These are phyloP conservation scores for Boletus speciosus DNA, from an alignment of 768 basidiomycete genomes.

Conservation along the genomic window DNA sequence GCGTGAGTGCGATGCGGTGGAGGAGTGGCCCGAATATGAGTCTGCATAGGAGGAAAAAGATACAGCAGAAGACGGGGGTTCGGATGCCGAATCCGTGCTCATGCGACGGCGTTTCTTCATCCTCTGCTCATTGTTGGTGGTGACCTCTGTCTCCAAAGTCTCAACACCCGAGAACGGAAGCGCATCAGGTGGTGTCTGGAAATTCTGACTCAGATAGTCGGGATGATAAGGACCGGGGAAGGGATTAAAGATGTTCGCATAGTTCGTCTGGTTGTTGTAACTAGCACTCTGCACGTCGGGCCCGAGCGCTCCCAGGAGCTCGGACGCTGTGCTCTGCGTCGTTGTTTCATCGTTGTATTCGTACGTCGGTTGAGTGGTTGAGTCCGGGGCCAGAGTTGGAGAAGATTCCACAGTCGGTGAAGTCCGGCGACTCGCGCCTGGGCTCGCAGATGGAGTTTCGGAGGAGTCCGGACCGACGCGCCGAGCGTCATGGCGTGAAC, in stretches of 20 bases:
- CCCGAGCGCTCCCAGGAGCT: slow-evolving; percentile 47
- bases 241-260: slow-evolving; percentile 37
- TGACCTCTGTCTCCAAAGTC: slow-evolving; percentile 41
- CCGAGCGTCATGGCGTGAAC: slow-evolving; percentile 77
- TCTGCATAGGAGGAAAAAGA: slow-evolving; percentile 62
- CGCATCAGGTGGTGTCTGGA: slow-evolving; percentile 43
- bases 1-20: slow-evolving; percentile 55
- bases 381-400: slow-evolving; percentile 68
- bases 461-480: slow-evolving; percentile 49
- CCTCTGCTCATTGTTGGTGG: slow-evolving; percentile 31
- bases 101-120: slow-evolving; percentile 67
- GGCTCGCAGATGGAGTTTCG: slow-evolving; percentile 74
- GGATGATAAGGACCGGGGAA: slow-evolving; percentile 77
- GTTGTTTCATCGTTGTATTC: slow-evolving; percentile 48
- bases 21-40: slow-evolving; percentile 56
- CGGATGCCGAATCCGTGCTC: slow-evolving; percentile 55
- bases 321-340: slow-evolving; percentile 43
- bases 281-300: slow-evolving; percentile 22
- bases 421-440: slow-evolving; percentile 68
- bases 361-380: slow-evolving; percentile 56
- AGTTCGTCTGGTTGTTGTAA: slow-evolving; percentile 29
- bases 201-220: slow-evolving; percentile 60
- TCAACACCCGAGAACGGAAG: slow-evolving; percentile 54
- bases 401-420: slow-evolving; percentile 61
- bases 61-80: slow-evolving; percentile 58